Evolutionary conservation across 2,329 filamentous ascomycete species (phyloP), one percentile per base, ranked within the genome.

Genomic region (Botrytis hyacinthi): DNA sequence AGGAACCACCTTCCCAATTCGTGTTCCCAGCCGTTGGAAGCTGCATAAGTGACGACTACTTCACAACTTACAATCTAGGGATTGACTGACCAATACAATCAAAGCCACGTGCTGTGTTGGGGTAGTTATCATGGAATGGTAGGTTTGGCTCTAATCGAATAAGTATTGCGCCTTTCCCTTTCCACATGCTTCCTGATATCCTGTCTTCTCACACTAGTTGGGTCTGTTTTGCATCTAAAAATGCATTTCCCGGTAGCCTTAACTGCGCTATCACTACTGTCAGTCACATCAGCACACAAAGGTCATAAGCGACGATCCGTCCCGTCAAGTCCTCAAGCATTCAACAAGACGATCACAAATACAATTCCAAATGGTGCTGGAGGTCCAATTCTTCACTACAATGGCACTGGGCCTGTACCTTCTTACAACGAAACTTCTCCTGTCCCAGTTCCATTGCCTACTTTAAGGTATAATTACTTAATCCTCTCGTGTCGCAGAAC

Each of bases 341-440:
- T 73, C 22, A 71, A 73, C 32, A 46, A 48, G 57, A 71, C 69
- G 10, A 29, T 66, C 29, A 73, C 72, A 29, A 73, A 73, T 46
- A 66, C 60, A 20, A 59, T 73, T 35, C 46, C 68, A 2, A 73
- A 73, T 48, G 72, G 67, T 71, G n/a, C 42, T 48, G 72, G 72
- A 40, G 68, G 72, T 22, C 72, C 72, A 46, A 66, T 22, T 16
- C 67, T 73, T 20, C 71, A 71, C 32, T 71, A 71, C 16, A 71
- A 71, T 48, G 60, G 67, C 4, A 73, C 68, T 29, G 60, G 72
- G 3, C 46, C 72, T 26, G 68, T 73, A 20, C 48, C 72, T 40
- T 44, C 59, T 32, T 71, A 73, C 32, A 71, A 73, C 37, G 37
- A 59, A n/a, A 66, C 59, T 9, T 73, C 67, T 40, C 67, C 60